Percentiles rank a stretch among this genome's conserved stretches.
These are phyloP conservation scores for Starmerella apicola DNA, from an alignment of 805 yeast genomes.

Conservation along the genomic window DNA sequence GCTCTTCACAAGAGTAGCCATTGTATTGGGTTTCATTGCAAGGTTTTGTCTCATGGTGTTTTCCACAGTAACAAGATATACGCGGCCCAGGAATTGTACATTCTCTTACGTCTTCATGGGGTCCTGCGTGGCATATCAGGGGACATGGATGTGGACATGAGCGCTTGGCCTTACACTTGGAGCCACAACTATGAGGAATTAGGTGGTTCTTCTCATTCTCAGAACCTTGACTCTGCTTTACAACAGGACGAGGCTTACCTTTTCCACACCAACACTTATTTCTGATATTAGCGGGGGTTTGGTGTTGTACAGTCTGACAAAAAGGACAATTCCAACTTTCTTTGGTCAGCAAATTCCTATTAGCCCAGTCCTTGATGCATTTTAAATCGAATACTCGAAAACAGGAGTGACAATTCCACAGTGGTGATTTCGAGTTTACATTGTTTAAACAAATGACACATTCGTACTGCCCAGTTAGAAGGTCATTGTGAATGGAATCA, in stretches of 20 bases:
- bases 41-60: conserved; percentile 2
- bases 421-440: conserved; percentile 46
- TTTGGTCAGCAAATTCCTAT: conserved; percentile 39
- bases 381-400: conserved; percentile 73
- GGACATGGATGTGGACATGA: conserved; percentile 23
- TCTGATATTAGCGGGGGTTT: conserved; percentile 3
- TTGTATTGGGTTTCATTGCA: conserved; percentile 15
- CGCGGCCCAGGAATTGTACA: conserved; percentile 19
- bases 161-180: conserved; percentile 20
- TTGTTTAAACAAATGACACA: conserved; percentile 86
- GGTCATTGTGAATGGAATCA: conserved; percentile 34
- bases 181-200: conserved; percentile 23
- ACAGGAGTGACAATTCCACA: conserved; percentile 75
- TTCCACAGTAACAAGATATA: conserved; percentile 19
- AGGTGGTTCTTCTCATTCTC: background rate
- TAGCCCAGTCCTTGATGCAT: conserved; percentile 82
- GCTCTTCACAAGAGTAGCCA: conserved; percentile 16
- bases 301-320: conserved; percentile 11
- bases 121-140: conserved; percentile 21
- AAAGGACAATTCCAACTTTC: conserved; percentile 21
- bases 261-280: conserved; percentile 23
- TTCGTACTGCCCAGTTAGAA: conserved; percentile 54
- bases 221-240: background rate
- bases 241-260: background rate
- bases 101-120: conserved; percentile 13